phyloP scores from a whole-genome alignment of 495 filamentous ascomycete species.

The Penicillium coffeae region DNA sequence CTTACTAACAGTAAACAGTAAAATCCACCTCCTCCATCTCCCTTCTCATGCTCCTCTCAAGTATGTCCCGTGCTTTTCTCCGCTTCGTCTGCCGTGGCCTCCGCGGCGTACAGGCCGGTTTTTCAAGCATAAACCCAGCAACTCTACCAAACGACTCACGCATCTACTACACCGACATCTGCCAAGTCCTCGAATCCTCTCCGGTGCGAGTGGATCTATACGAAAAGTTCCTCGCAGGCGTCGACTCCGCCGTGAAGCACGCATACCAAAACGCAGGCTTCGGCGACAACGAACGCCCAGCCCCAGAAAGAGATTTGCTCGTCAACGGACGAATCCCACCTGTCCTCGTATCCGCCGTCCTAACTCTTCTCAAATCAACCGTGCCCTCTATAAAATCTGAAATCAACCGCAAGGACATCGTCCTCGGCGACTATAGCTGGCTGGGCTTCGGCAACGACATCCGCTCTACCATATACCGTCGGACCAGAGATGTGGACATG shows the following conservation, averaged over 20 bases:
- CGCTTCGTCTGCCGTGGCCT: constrained; percentile 64
- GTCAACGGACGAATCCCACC: constrained; percentile 43
- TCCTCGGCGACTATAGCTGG: constrained; percentile 47
- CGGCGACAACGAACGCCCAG: constrained; percentile 43
- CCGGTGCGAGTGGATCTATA: constrained; percentile 44
- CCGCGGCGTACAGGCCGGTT: constrained; percentile 37
- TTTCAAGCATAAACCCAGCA: constrained; percentile 23
- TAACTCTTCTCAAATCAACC: constrained; percentile 40
- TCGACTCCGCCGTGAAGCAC: constrained; percentile 45
- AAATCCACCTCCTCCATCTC: constrained; percentile 53
- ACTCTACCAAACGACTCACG: constrained; percentile 33
- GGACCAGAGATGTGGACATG: constrained; percentile 38
- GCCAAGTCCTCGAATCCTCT: constrained; percentile 37
- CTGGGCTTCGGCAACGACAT: constrained; percentile 44
- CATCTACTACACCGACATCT: constrained; percentile 40
- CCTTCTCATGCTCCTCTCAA: constrained; percentile 67
- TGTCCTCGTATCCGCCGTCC: constrained; percentile 38
- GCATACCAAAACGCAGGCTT: constrained; percentile 45
- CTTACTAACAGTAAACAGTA: constrained; percentile 18
- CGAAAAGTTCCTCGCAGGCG: constrained; percentile 46
- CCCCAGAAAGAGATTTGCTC: constrained; percentile 46
- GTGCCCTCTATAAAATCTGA: constrained; percentile 37
- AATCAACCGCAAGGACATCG: constrained; percentile 46
- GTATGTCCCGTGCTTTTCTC: constrained; percentile 68
- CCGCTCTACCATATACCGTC: constrained; percentile 34